Percentiles rank a stretch among this genome's conserved stretches.
Conservation (phyloP, 176 grass and related monocot species). For the Guadua angustifolia region DNA sequence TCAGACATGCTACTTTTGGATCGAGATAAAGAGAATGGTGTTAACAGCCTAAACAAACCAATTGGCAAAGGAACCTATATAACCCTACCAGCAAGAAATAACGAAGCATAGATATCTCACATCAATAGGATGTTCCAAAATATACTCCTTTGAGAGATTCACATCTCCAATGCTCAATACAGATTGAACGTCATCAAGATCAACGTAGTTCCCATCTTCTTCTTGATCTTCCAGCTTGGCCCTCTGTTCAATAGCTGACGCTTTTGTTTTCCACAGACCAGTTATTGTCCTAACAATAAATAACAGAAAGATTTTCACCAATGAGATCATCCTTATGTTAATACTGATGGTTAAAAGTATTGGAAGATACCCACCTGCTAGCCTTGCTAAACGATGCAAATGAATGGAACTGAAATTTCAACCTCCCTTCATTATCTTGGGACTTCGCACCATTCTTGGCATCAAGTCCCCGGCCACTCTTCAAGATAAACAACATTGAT, state of each 20-base stretch:
- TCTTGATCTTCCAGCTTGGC: conserved; percentile 62
- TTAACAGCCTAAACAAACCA: neutral
- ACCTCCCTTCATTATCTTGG: conserved; percentile 78
- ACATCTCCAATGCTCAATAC: conserved; percentile 56
- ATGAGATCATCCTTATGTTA: neutral
- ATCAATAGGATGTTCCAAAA: conserved; percentile 57
- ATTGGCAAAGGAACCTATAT: neutral
- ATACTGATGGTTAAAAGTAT: neutral
- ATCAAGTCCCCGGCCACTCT: conserved; percentile 69
- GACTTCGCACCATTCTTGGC: conserved; percentile 68
- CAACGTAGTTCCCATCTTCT: conserved; percentile 35
- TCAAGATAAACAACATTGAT: conserved; percentile 63
- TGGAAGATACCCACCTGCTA: conserved; percentile 52
- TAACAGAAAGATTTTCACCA: neutral
- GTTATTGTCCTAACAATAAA: conserved; percentile 60
- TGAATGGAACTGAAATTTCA: conserved; percentile 91
- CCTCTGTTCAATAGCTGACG: conserved; percentile 54
- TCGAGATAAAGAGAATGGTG: neutral
- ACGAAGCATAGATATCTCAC: conserved; percentile 45
- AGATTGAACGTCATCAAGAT: conserved; percentile 53
- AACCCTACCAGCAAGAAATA: neutral
- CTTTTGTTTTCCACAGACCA: conserved; percentile 81
- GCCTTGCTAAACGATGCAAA: conserved; percentile 79
- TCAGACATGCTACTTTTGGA: neutral
- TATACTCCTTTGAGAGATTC: conserved; percentile 54